Conservation (phyloP, 345 rosid species). For the Eucalyptus marginata region DNA sequence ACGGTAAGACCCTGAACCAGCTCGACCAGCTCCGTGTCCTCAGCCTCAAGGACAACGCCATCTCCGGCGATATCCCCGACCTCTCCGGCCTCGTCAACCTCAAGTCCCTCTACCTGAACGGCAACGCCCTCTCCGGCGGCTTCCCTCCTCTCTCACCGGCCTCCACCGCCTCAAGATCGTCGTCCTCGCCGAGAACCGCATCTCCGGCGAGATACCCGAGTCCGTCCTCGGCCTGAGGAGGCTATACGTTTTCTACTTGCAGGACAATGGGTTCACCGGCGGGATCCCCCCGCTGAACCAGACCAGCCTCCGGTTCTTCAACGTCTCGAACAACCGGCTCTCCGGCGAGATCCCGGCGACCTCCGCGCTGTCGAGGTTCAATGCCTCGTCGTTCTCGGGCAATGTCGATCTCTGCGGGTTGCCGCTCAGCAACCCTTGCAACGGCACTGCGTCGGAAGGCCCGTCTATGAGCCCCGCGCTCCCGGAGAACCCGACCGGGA, state of each 20-base stretch:
- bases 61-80: slow-evolving; percentile 64
- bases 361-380: slow-evolving; percentile 59
- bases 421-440: slow-evolving; percentile 50
- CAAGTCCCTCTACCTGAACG: slow-evolving; percentile 60
- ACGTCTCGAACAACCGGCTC: slow-evolving; percentile 64
- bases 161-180: slow-evolving; percentile 74
- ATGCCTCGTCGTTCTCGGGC: slow-evolving; percentile 42
- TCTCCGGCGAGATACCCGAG: slow-evolving; percentile 57
- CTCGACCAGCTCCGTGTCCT: slow-evolving; percentile 82
- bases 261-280: slow-evolving; percentile 56
- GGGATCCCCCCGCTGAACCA: slow-evolving; percentile 70
- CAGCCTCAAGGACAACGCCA: slow-evolving; percentile 76
- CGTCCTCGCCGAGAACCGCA: slow-evolving; percentile 35
- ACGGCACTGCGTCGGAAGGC: background rate
- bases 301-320: slow-evolving; percentile 68
- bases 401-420: slow-evolving; percentile 66
- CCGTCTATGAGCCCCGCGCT: slow-evolving; percentile 17
- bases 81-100: slow-evolving; percentile 65
- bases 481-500: background rate
- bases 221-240: slow-evolving; percentile 51
- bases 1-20: slow-evolving; percentile 32
- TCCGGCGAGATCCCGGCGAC: slow-evolving; percentile 69
- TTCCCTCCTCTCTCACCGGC: slow-evolving; percentile 47
- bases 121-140: slow-evolving; percentile 60
- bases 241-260: slow-evolving; percentile 43